These are phyloP conservation scores for Lactarius sp. DNA, from an alignment of 768 basidiomycete genomes.

Conservation along the genomic window DNA sequence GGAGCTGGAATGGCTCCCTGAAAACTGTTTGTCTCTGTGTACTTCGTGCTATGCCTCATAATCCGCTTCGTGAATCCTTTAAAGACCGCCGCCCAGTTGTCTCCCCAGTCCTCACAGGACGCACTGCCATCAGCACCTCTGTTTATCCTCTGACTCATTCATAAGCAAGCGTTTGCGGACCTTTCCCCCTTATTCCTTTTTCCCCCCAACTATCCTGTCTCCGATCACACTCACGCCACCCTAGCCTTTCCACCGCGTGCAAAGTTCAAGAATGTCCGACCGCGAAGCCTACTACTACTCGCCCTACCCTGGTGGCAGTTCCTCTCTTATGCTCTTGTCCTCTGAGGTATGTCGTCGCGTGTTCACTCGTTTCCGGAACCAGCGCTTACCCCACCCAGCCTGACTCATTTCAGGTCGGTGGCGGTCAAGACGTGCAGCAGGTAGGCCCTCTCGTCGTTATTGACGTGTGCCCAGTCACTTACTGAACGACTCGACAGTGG, in stretches of 20 bases:
- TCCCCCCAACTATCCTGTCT: constrained; percentile 1
- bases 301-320: not conserved
- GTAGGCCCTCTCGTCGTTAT: not conserved
- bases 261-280: constrained; percentile 10
- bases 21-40: constrained; percentile 15
- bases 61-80: not conserved
- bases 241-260: not conserved
- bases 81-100: not conserved
- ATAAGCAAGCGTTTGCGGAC: not conserved
- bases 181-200: not conserved
- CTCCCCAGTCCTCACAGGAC: constrained; percentile 1
- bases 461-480: not conserved
- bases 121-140: constrained; percentile 16
- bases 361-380: not conserved
- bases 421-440: constrained; percentile 15
- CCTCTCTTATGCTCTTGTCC: constrained; percentile 8
- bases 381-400: constrained; percentile 11
- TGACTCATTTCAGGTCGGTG: constrained; percentile 16
- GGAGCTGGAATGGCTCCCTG: not conserved
- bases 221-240: not conserved
- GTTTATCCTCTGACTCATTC: constrained; percentile 14
- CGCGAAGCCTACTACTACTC: not conserved
- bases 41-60: constrained; percentile 6
- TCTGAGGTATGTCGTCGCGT: not conserved
- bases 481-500: constrained; percentile 2